phyloP scores from a whole-genome alignment of 306 rosid species.

The Neltuma alba region DNA sequence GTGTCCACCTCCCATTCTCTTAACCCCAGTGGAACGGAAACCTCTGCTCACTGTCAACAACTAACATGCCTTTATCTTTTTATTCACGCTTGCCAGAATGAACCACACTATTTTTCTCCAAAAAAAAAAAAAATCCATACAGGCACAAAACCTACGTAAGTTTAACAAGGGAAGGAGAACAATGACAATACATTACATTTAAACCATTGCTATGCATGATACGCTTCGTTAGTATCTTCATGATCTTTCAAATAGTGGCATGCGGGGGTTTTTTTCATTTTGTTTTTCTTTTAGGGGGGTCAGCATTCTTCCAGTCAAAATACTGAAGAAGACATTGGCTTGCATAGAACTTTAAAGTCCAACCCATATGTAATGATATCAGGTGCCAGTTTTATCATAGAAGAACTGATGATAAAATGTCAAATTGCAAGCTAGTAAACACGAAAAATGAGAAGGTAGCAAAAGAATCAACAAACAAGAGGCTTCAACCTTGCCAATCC shows the following conservation, averaged over 20 bases:
- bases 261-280: too few species aligned
- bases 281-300: too few species aligned
- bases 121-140: neutral
- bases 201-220: too few species aligned
- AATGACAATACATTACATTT: neutral
- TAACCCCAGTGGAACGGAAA: conserved; percentile 52
- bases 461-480: conserved; percentile 16
- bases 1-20: conserved; percentile 49
- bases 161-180: neutral
- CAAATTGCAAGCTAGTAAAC: conserved; percentile 2
- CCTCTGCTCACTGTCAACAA: conserved; percentile 55
- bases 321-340: neutral
- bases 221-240: neutral
- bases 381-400: neutral
- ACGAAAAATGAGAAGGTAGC: neutral
- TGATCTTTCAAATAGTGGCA: too few species aligned
- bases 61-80: neutral
- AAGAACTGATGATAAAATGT: neutral
- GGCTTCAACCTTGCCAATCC: neutral
- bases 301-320: neutral
- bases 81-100: neutral
- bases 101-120: neutral
- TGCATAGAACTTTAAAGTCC: neutral
- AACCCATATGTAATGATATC: neutral
- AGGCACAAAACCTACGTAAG: neutral